Conservation (phyloP, 106 monocot species). For the Ottelia alismoides region DNA sequence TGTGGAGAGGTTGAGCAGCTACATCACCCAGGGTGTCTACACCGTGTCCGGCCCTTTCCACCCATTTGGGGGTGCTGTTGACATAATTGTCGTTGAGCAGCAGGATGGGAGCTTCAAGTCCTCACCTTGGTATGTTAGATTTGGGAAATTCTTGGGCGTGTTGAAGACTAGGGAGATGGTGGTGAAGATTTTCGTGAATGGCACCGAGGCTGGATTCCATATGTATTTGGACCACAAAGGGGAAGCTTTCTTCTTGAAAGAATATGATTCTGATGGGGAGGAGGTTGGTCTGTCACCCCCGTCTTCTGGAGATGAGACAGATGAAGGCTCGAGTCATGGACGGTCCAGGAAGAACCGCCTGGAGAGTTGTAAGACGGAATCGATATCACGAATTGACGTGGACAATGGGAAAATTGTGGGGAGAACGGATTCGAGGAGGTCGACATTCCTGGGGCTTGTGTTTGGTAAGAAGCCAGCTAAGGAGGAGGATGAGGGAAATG, state of each 20-base stretch:
- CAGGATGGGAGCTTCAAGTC: constrained; percentile 82
- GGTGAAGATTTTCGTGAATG: constrained; percentile 65
- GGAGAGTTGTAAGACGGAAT: constrained; percentile 14
- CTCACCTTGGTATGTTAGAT: constrained; percentile 84
- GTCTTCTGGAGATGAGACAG: constrained; percentile 52
- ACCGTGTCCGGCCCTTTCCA: constrained; percentile 85
- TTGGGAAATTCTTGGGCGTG: constrained; percentile 88
- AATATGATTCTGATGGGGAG: constrained; percentile 18
- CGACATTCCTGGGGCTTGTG: constrained; percentile 30
- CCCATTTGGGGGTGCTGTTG: constrained; percentile 86
- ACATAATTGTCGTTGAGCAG: constrained; percentile 81
- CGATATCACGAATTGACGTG: constrained; percentile 7
- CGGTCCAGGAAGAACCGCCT: constrained; percentile 8
- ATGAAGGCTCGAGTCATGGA: constrained; percentile 6
- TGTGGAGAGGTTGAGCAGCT: constrained; percentile 48
- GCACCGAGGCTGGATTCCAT: constrained; percentile 49
- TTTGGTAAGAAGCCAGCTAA: constrained; percentile 52
- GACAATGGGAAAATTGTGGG: constrained; percentile 29
- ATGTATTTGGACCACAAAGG: constrained; percentile 84
- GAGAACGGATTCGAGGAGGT: constrained; percentile 21
- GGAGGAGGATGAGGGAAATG: constrained; percentile 4
- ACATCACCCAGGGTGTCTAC: constrained; percentile 49
- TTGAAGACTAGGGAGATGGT: constrained; percentile 69
- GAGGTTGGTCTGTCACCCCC: constrained; percentile 27
- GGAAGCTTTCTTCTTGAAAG: constrained; percentile 61